A percentile compares a stretch with the other conserved stretches of the same genome.
Conservation (phyloP, 768 basidiomycete genomes). For the Lactarius hatsudake region DNA sequence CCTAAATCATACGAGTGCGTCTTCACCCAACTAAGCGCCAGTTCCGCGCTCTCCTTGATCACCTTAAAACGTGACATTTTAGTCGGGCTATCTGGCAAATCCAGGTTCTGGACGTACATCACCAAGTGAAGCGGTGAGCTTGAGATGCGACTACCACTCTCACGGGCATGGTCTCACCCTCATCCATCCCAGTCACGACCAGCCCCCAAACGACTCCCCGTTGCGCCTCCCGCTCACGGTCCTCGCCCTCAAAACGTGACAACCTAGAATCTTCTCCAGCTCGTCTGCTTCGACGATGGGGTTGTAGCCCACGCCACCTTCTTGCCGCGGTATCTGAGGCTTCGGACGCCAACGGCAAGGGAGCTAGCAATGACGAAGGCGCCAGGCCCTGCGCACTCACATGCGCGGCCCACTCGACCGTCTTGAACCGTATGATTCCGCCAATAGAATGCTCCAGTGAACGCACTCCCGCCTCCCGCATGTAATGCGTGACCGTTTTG, state of each 20-base stretch:
- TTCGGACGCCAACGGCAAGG: background rate
- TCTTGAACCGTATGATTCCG: conserved; percentile 82
- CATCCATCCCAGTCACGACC: conserved; percentile 88
- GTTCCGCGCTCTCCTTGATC: conserved; percentile 87
- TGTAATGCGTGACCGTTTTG: conserved; percentile 75
- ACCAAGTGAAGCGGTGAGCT: conserved; percentile 80
- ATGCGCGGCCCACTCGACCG: conserved; percentile 84
- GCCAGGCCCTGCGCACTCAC: conserved; percentile 40
- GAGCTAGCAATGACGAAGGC: conserved; percentile 20
- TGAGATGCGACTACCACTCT: conserved; percentile 71
- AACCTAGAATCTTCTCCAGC: conserved; percentile 80
- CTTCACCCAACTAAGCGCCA: conserved; percentile 93
- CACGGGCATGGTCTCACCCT: conserved; percentile 85
- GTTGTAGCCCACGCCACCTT: conserved; percentile 42
- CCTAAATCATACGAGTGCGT: conserved; percentile 76
- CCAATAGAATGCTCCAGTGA: conserved; percentile 85
- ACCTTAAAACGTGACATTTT: conserved; percentile 42
- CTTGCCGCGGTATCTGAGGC: background rate
- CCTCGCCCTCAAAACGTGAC: conserved; percentile 76
- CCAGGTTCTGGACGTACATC: conserved; percentile 45
- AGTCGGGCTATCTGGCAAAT: no score
- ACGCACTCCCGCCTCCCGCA: conserved; percentile 91
- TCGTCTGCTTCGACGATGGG: conserved; percentile 62
- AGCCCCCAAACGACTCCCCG: conserved; percentile 81
- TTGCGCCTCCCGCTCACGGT: conserved; percentile 68